Percentiles rank a stretch among this genome's conserved stretches.
These are phyloP conservation scores for Volvox africanus DNA, from an alignment of 139 green algal species.

Conservation along the genomic window DNA sequence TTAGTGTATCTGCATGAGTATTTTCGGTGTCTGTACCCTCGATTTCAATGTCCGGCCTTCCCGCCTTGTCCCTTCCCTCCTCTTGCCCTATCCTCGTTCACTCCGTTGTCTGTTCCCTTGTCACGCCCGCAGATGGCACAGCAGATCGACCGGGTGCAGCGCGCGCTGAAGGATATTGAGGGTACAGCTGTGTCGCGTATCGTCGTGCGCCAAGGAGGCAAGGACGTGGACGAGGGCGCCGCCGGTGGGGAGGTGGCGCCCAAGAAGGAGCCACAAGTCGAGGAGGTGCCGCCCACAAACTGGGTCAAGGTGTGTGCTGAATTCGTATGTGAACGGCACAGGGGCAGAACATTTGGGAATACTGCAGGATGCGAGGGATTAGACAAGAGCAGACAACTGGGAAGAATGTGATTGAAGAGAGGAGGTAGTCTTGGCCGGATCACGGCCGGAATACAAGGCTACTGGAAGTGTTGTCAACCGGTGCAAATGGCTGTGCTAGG, in stretches of 20 bases:
- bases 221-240: background rate
- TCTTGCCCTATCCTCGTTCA: background rate
- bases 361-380: too few relatives aligned
- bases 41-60: too few relatives aligned
- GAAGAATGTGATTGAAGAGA: too few relatives aligned
- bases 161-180: constrained; percentile 1
- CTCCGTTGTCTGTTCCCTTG: background rate
- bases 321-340: too few relatives aligned
- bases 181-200: background rate
- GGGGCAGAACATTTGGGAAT: too few relatives aligned
- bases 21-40: background rate
- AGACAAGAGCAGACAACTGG: too few relatives aligned
- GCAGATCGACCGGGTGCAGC: constrained; percentile 40
- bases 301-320: constrained; percentile 26
- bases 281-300: background rate
- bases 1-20: background rate
- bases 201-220: constrained; percentile 21
- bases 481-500: too few relatives aligned
- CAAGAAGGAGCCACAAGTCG: background rate
- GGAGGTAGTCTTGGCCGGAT: too few relatives aligned
- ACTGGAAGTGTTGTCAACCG: too few relatives aligned
- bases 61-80: background rate
- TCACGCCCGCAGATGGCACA: constrained; percentile 35
- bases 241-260: background rate
- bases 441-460: too few relatives aligned